These are phyloP conservation scores for Eutrema yunnanense DNA, from an alignment of 345 rosid genomes.

Conservation along the genomic window DNA sequence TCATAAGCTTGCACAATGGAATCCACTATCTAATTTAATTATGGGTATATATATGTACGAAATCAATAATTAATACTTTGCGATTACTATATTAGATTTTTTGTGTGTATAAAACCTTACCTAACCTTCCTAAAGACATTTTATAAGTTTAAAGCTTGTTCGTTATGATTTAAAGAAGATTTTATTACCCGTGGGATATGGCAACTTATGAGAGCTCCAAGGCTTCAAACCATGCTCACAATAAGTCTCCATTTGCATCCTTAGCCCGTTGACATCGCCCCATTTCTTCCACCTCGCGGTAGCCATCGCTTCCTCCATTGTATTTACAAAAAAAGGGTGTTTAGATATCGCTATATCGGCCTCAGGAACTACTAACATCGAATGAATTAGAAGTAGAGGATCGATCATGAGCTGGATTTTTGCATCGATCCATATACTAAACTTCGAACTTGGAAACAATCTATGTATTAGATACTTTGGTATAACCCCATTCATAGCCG, in stretches of 20 bases:
- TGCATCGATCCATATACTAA: constrained; percentile 87
- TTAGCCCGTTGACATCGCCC: constrained; percentile 53
- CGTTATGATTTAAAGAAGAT: constrained; percentile 9
- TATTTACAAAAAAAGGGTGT: constrained; percentile 63
- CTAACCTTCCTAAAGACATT: constrained; percentile 1
- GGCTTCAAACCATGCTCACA: constrained; percentile 80
- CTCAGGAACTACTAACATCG: constrained; percentile 46
- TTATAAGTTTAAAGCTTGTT: neutral
- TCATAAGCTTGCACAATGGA: constrained; percentile 1
- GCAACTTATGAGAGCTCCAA: constrained; percentile 64
- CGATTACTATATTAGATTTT: neutral
- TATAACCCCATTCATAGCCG: constrained; percentile 90
- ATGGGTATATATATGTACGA: neutral
- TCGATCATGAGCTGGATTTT: constrained; percentile 81
- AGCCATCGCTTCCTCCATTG: constrained; percentile 96
- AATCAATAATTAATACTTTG: neutral
- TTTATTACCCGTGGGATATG: constrained; percentile 66
- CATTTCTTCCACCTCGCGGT: constrained; percentile 97
- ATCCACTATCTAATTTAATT: neutral
- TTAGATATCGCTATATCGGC: constrained; percentile 74
- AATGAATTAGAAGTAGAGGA: constrained; percentile 66
- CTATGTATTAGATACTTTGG: constrained; percentile 79
- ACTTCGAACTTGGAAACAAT: constrained; percentile 73
- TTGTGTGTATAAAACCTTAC: neutral
- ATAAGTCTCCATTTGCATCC: constrained; percentile 80